A percentile compares a stretch with the other conserved stretches of the same genome.
phyloP scores from a whole-genome alignment of 768 basidiomycete genomes.

The Tylopilus subfusipes region DNA sequence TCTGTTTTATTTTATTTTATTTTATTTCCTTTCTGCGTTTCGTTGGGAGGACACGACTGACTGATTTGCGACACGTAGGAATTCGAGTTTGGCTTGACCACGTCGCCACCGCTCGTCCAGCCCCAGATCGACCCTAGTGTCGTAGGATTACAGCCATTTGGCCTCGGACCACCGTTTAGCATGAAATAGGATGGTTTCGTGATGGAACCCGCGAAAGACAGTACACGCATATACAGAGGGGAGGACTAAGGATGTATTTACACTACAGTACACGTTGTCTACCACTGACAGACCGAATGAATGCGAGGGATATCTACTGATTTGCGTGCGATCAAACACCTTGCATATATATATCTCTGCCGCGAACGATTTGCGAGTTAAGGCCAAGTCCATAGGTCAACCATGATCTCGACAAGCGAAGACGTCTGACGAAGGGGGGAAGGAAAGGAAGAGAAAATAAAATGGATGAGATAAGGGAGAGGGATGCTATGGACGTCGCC shows the following conservation, averaged over 20 bases:
- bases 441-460: not conserved
- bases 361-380: not conserved
- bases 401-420: not conserved
- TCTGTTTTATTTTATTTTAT: slow-evolving; percentile 3
- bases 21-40: not conserved
- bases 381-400: slow-evolving; percentile 26
- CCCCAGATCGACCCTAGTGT: slow-evolving; percentile 24
- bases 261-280: slow-evolving; percentile 3
- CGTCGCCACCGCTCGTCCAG: slow-evolving; percentile 32
- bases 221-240: not conserved
- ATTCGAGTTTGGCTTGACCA: slow-evolving; percentile 31
- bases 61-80: slow-evolving; percentile 20
- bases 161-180: slow-evolving; percentile 31
- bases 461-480: no score
- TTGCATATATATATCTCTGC: not conserved
- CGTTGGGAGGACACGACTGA: not conserved
- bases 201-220: not conserved
- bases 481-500: slow-evolving; percentile 1
- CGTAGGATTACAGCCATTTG: slow-evolving; percentile 20
- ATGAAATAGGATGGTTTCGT: slow-evolving; percentile 13
- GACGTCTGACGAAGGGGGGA: no score
- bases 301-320: slow-evolving; percentile 9
- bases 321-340: not conserved
- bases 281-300: not conserved
- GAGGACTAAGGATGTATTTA: not conserved